Evolutionary conservation across 345 rosid species (phyloP).

Genomic region (Rhodamnia rubescens): DNA sequence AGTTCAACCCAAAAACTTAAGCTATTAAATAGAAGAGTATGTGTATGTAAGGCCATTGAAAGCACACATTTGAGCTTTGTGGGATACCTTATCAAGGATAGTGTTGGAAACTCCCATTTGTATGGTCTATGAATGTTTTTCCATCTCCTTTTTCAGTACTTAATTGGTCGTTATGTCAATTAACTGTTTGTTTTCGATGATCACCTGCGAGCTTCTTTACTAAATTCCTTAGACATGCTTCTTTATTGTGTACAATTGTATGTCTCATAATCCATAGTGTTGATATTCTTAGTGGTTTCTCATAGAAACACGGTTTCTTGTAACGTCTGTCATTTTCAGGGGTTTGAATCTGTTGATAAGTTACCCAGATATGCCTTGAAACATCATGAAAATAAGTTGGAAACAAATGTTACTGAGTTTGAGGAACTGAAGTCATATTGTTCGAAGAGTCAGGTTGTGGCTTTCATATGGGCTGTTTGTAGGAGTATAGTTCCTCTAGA

Average conservation of each 20-base stretch:
- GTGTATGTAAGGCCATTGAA: neutral
- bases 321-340: neutral
- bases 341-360: neutral
- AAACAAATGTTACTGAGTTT: neutral
- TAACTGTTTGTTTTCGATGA: neutral
- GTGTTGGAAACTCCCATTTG: neutral
- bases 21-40: neutral
- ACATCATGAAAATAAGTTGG: neutral
- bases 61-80: neutral
- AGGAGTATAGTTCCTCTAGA: conserved; percentile 59
- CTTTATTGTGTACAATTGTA: neutral
- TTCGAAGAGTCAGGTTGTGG: conserved; percentile 51
- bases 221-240: neutral
- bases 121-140: neutral
- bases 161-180: neutral
- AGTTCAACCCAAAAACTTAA: neutral
- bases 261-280: neutral
- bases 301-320: neutral
- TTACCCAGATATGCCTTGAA: neutral
- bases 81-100: neutral
- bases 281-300: neutral
- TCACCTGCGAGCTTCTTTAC: neutral
- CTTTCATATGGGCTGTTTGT: conserved; percentile 76
- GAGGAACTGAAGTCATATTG: conserved; percentile 28
- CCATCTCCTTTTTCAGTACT: neutral